Conservation (phyloP, 192 early-diverging fungal species). For the Funneliformis geosporum region DNA sequence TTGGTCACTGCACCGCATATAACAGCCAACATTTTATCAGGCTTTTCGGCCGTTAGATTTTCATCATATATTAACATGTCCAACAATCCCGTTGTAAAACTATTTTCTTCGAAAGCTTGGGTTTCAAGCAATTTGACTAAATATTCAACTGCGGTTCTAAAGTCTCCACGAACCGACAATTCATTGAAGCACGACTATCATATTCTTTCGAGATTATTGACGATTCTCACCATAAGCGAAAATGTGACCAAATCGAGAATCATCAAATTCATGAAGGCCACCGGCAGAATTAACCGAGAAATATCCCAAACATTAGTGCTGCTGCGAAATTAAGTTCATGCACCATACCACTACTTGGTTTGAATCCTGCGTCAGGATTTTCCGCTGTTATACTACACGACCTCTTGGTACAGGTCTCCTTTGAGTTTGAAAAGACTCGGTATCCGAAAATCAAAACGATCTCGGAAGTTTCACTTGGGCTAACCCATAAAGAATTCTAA, state of each 20-base stretch:
- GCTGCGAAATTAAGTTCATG: constrained; percentile 97
- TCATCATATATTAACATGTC: constrained; percentile 86
- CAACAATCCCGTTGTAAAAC: constrained; percentile 94
- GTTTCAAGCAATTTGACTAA: constrained; percentile 92
- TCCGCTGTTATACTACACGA: constrained; percentile 99
- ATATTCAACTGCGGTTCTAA: constrained; percentile 98
- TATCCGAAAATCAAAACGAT: constrained; percentile 92
- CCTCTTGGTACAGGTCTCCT: constrained; percentile 93
- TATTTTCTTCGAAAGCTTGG: constrained; percentile 84
- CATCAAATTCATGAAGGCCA: constrained; percentile 98
- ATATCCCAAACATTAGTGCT: constrained; percentile 98
- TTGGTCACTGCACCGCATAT: constrained; percentile 91
- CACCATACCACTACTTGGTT: constrained; percentile 95
- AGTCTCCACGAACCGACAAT: constrained; percentile 97
- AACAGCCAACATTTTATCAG: constrained; percentile 86
- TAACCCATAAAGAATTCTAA: constrained; percentile 93
- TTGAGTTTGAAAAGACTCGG: constrained; percentile 77
- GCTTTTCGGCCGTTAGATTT: constrained; percentile 87
- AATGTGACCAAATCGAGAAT: constrained; percentile 98
- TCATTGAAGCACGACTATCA: constrained; percentile 98
- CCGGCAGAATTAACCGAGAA: constrained; percentile 91
- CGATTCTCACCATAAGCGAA: constrained; percentile 96
- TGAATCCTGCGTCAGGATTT: constrained; percentile 99
- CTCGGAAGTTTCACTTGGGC: constrained; percentile 81
- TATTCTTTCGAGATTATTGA: constrained; percentile 91